Evolutionary conservation across 208 protist species (phyloP), one percentile per base, ranked within the genome.

Genomic region (Crithidia acanthocephali): DNA sequence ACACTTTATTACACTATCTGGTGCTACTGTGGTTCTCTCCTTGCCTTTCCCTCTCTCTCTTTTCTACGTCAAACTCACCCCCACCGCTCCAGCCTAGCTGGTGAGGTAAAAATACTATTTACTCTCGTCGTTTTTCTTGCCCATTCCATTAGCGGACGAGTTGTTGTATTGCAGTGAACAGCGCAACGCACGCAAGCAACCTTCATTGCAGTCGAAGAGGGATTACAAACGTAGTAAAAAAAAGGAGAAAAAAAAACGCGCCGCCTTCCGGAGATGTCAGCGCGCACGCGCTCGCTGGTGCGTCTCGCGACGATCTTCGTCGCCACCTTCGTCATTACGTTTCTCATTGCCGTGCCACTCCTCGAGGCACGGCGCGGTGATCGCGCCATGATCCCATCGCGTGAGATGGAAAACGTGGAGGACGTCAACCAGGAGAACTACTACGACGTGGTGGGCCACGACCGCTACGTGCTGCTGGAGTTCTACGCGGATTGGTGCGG

Each of bases 401-500:
- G 42, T 2, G 37, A 68, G n/a, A 58, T 85, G 69, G 50, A 72
- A 9, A 65, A 76, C 40, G 76, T 83, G 2, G 72, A 82, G 59
- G 79, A 83, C 9, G 27, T 83, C 1, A 75, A 65, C 52, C 25
- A 28, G 20, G 66, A 71, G 23, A 87, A 80, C 58, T 86, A 86
- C 58, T 58, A 80, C 60, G 68, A 80, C n/a, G 30, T 88, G 13
- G 72, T 91, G 22, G 76, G 72, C 5, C 68, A 77, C 48, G 72
- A 82, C 15, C 53, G 58, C 22, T 79, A 74, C 48, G 76, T 81
- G 28, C 61, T 92, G 25, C 51, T 97, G 16, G 85, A 96, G 74
- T 96, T 97, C 57, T 95, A 94, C 69, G 85, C 84, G n/a, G 80
- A 79, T 27, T 94, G 92, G 93, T 96, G 92, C 59, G 84, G 83